Conservation (phyloP, 495 filamentous ascomycete species). For the Aeminium ludgeri region DNA sequence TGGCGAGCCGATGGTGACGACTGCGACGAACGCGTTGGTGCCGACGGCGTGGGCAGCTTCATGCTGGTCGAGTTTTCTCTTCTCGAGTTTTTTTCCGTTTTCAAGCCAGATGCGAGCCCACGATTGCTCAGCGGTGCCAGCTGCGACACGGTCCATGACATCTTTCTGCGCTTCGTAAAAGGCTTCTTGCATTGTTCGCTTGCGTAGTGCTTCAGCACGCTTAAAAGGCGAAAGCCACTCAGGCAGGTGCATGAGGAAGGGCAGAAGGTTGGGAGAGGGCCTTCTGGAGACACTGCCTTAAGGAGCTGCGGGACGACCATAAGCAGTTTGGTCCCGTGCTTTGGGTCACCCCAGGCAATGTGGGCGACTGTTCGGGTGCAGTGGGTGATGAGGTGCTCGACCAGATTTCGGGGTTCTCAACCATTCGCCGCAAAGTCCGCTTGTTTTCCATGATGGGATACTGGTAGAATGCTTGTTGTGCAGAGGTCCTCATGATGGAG, state of each 20-base stretch:
- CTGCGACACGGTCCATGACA: conserved; percentile 14
- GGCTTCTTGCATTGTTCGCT: conserved; percentile 20
- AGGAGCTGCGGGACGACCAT: conserved; percentile 41
- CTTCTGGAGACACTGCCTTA: conserved; percentile 38
- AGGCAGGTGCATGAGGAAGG: conserved; percentile 23
- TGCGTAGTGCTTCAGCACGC: conserved; percentile 20
- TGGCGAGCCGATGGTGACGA: conserved; percentile 31
- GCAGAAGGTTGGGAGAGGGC: conserved; percentile 35
- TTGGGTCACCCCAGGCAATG: conserved; percentile 40
- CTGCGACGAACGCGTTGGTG: conserved; percentile 25
- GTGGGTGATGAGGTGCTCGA: conserved; percentile 41
- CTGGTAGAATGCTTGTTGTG: conserved; percentile 5
- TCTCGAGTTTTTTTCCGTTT: conserved; percentile 9
- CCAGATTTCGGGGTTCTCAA: conserved; percentile 23
- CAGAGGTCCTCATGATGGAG: conserved; percentile 11
- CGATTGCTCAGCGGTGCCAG: conserved; percentile 16
- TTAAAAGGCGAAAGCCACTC: conserved; percentile 22
- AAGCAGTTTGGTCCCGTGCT: conserved; percentile 30
- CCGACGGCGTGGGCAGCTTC: conserved; percentile 27
- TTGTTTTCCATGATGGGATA: conserved; percentile 15
- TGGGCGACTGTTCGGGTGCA: conserved; percentile 44
- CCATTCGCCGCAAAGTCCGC: conserved; percentile 21
- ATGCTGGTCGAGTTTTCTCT: conserved; percentile 21
- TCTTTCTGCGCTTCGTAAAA: conserved; percentile 23
- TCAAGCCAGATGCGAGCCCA: conserved; percentile 17